phyloP scores from a whole-genome alignment of 192 early-diverging fungal species.

The Rhizoclosmatium globosum region DNA sequence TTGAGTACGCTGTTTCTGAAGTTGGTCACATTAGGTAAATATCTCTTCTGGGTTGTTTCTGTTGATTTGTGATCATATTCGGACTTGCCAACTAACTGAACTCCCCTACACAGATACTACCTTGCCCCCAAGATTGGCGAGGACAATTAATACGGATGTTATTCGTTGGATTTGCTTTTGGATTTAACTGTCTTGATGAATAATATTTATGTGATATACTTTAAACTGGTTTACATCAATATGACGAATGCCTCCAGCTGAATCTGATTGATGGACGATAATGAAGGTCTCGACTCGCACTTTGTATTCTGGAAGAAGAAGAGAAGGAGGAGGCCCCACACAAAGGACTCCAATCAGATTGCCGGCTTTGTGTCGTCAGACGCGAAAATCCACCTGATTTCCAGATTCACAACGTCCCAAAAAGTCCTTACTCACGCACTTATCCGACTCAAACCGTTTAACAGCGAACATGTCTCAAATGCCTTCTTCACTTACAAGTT shows the following conservation, averaged over 20 bases:
- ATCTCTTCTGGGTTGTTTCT: neutral
- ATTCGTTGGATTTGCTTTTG: neutral
- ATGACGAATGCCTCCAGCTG: too few relatives aligned
- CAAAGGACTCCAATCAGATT: slow-evolving; percentile 3
- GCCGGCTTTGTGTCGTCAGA: neutral
- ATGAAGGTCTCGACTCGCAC: too few relatives aligned
- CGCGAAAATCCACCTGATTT: neutral
- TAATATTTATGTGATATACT: neutral
- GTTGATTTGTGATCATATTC: neutral
- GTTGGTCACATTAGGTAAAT: slow-evolving; percentile 86
- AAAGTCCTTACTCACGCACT: neutral
- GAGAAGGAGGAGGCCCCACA: neutral
- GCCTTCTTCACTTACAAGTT: too few relatives aligned
- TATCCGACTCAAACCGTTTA: neutral
- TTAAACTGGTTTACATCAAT: too few relatives aligned
- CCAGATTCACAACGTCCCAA: neutral
- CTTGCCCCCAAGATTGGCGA: slow-evolving; percentile 84
- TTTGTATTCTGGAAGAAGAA: too few relatives aligned
- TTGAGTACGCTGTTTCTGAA: slow-evolving; percentile 92
- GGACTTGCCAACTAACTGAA: neutral
- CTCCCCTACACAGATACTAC: slow-evolving; percentile 65
- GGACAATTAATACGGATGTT: slow-evolving; percentile 27
- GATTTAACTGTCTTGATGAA: neutral
- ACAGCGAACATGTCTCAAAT: too few relatives aligned
- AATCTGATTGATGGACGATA: too few relatives aligned